Evolutionary conservation across 2,329 filamentous ascomycete species (phyloP), one percentile per base, ranked within the genome.

Genomic region (Pseudogymnoascus sp.): DNA sequence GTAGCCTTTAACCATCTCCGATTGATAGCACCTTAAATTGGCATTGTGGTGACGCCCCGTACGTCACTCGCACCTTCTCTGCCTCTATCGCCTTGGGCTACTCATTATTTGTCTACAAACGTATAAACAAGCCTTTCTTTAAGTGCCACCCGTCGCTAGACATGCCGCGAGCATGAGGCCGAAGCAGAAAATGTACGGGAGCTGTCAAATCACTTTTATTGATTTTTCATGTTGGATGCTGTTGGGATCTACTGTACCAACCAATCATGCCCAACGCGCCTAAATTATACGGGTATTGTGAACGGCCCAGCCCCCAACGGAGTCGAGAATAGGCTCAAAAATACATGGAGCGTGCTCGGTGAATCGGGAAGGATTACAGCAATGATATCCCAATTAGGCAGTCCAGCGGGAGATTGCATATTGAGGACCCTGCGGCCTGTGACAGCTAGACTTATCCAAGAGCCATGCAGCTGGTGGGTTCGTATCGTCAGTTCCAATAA

Each of bases 111-210:
- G 47, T 11, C 47, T 54, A 20, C 28, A 2, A 28, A 32, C 5
- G 5, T 18, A 54, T 32, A 54, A 54, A 60, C 60, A 47, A 64
- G 12, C 14, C 9, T 39, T 37, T n/a, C 12, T 37, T 37, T 14
- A 6, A 37, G 14, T 37, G 34, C 12, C 34, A 37, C 12, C 34
- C 34, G 12, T 37, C 14, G 34, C 34, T 4, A 37, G 34, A 37
- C 34, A 37, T n/a, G 12, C 12, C 5, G 34, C 34, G 14, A n/a
- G 6, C 34, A 37, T n/a, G 34, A 37, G 34, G 34, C 34, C 5
- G 34, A 14, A 37, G 37, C 18, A 14, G 37, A 8, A 54, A 54
- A 50, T 30, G 16, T 50, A 47, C 22, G 22, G n/a, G n/a, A 54
- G 25, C 25, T 32, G 28, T 54, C 28, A 32, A 54, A 54, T 54